A percentile compares a stretch with the other conserved stretches of the same genome.
phyloP scores from a whole-genome alignment of 345 rosid species.

The Citrus trifoliata region DNA sequence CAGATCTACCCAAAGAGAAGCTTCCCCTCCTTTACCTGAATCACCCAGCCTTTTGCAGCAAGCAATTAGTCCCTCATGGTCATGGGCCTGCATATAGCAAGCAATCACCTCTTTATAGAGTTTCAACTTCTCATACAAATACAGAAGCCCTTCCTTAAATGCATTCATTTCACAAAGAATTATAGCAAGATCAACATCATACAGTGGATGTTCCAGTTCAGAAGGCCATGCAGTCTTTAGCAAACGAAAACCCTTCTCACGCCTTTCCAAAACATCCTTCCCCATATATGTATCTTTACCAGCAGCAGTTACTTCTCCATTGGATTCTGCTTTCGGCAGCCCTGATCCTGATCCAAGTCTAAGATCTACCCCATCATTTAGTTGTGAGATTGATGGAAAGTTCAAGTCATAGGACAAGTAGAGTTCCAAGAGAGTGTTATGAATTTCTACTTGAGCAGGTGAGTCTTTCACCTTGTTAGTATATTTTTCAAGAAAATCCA shows the following conservation, averaged over 20 bases:
- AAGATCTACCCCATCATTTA: constrained; percentile 45
- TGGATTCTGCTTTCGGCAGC: constrained; percentile 32
- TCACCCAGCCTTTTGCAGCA: constrained; percentile 96
- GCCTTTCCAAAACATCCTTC: constrained; percentile 54
- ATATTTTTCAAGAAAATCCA: constrained; percentile 89
- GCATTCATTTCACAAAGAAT: constrained; percentile 95
- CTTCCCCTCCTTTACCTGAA: constrained; percentile 89
- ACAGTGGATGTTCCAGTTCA: constrained; percentile 86
- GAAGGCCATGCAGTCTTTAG: constrained; percentile 79
- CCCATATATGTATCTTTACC: constrained; percentile 32
- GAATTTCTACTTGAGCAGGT: constrained; percentile 97
- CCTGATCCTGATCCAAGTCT: constrained; percentile 40
- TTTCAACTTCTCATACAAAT: constrained; percentile 94
- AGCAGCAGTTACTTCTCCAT: constrained; percentile 40
- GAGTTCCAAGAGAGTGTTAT: constrained; percentile 87
- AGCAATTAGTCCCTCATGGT: constrained; percentile 89
- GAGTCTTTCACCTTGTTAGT: constrained; percentile 81
- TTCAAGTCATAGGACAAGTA: constrained; percentile 87
- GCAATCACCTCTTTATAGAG: constrained; percentile 94
- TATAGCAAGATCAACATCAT: constrained; percentile 96
- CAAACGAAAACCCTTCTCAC: constrained; percentile 66
- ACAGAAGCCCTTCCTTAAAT: constrained; percentile 80
- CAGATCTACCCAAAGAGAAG: constrained; percentile 98
- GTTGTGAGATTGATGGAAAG: constrained; percentile 74
- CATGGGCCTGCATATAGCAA: constrained; percentile 97